These are phyloP conservation scores for Cadophora malorum DNA, from an alignment of 2,329 filamentous ascomycete genomes.

Conservation along the genomic window DNA sequence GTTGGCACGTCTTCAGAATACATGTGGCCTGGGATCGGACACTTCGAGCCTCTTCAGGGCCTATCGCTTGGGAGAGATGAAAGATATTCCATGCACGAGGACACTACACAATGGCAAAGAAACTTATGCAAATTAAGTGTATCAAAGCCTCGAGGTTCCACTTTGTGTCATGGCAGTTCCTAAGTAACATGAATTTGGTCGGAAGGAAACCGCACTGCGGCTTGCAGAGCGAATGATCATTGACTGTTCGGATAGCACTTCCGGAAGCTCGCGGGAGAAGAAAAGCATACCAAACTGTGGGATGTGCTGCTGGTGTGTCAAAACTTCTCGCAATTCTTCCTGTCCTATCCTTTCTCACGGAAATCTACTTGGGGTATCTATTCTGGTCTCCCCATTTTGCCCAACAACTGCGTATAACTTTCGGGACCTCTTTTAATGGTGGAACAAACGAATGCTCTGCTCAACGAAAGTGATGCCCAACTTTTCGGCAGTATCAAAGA, in stretches of 20 bases:
- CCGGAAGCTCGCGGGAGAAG: background rate
- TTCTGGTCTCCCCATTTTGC: constrained; percentile 37
- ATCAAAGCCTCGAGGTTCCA: too few species aligned
- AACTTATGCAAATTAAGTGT: too few species aligned
- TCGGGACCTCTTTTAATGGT: constrained; percentile 68
- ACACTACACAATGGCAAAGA: too few species aligned
- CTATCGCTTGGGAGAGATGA: too few species aligned
- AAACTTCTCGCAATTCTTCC: background rate
- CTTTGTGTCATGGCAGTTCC: background rate
- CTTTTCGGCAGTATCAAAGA: constrained; percentile 90
- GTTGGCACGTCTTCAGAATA: too few species aligned
- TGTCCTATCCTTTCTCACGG: constrained; percentile 11
- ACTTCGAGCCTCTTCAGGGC: too few species aligned
- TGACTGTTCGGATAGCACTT: background rate
- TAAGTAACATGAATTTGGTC: background rate
- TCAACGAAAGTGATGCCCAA: constrained; percentile 93
- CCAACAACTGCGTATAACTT: constrained; percentile 20
- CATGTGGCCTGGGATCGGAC: too few species aligned
- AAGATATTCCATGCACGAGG: too few species aligned
- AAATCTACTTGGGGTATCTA: constrained; percentile 36
- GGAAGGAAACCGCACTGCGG: background rate
- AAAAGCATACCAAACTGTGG: background rate
- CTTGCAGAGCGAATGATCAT: background rate
- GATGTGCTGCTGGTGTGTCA: background rate
- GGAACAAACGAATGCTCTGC: constrained; percentile 92